These are phyloP conservation scores for Fusarium pseudoanthophilum DNA, from an alignment of 2,329 filamentous ascomycete species.

Conservation along the genomic window DNA sequence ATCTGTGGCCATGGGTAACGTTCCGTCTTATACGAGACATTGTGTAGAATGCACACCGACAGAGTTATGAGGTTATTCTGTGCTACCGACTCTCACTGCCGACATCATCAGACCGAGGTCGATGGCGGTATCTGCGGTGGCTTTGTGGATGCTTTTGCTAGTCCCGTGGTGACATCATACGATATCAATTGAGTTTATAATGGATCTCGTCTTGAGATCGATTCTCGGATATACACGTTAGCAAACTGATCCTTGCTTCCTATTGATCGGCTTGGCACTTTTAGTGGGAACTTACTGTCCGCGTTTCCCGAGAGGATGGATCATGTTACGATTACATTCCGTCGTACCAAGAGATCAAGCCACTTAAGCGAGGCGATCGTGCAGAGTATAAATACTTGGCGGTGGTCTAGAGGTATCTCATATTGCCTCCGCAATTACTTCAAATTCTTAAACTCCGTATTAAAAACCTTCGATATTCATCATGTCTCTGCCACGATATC, in stretches of 20 bases:
- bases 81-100: constrained; percentile 12
- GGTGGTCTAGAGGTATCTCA: rapidly evolving
- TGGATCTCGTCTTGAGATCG: constrained; percentile 2
- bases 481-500: constrained; percentile 40
- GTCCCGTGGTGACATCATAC: constrained; percentile 33
- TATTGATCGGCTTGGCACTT: background rate
- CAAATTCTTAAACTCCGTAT: background rate
- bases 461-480: background rate
- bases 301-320: constrained; percentile 14
- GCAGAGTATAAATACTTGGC: background rate
- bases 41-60: background rate
- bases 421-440: background rate
- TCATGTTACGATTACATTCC: constrained; percentile 4
- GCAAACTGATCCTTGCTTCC: background rate
- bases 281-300: constrained; percentile 18
- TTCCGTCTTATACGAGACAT: constrained; percentile 23
- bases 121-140: constrained; percentile 10
- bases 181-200: constrained; percentile 24
- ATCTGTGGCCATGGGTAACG: constrained; percentile 28
- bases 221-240: constrained; percentile 22
- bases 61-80: background rate
- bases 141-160: constrained; percentile 13
- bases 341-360: background rate
- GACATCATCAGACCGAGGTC: background rate
- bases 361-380: background rate